Base-by-base conservation (phyloP, 2,329 filamentous ascomycete genomes). In the Alternaria viburni region DNA sequence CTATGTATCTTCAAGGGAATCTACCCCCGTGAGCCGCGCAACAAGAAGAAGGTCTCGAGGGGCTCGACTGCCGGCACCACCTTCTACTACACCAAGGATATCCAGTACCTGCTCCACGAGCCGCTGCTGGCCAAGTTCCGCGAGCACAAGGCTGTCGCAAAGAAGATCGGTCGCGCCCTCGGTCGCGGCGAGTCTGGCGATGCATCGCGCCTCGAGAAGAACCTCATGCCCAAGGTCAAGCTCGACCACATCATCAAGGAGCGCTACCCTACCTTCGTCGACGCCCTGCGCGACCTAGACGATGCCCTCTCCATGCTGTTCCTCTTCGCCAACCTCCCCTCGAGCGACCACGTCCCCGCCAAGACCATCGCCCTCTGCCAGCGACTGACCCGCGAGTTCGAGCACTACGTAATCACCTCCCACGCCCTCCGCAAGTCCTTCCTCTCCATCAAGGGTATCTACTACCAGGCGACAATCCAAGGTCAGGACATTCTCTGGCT, bases 1-100 rank as follows among this genome's bases (percentile, higher is more conserved):
- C 87, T 99, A 79, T 99, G 96, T 85, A 99, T 99, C 81, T 99
- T 97, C 91, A 98, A 98, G 86, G 96, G 87, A 86, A 98, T 99
- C 81, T 99, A 97, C 83, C 96, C 96, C 70, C 92, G 96, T 77
- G 96, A 99, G 85, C 96, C 96, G 68, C 89, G 96, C 78, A 97
- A 91, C 85, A 95, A 93, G 86, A 97, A 97, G 86, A 97, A 97
- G 88, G 96, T 92, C 45, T 93, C 91, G 78, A 97, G 96, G 82
- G 93, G 92, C 64, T 89, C 93, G 25, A 97, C 92, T 36, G 90
- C 91, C 65, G 94, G 91, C 59, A 98, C 95, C 26, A 99, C 96
- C 66, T 99, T 98, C 80, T 90, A 90, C 83, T 90, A 90, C 82
- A 89, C 94, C 79, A 97, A 97, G 85, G 96, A 99, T 80, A 97